Base-by-base conservation (phyloP, 1,284 basidiomycete species). In the Athelia psychrophila region DNA sequence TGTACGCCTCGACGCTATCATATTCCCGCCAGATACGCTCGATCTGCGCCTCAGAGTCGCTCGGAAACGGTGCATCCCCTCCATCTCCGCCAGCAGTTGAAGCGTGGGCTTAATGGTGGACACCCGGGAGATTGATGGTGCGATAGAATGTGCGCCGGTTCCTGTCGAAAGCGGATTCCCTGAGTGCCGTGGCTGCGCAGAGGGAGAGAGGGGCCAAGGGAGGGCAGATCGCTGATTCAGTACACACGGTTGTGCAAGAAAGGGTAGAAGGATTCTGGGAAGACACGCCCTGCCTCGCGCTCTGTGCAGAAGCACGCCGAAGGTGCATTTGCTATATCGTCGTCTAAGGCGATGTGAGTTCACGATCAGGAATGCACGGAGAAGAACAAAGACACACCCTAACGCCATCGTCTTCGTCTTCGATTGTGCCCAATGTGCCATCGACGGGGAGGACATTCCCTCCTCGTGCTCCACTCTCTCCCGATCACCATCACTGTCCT, bases 191-290 rank as follows among this genome's bases (percentile, higher is more conserved):
- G n/a, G n/a, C 0, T 62, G 49, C 16, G 66, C 50, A 18, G 64
- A 57, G 2, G 71, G 61, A 13, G 72, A 64, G 57, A 79, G 1
- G 78, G 71, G 5, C 73, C 68, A 1, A 72, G 66, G 9, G 74
- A 61, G 2, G 83, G 73, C 13, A 85, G 75, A 57, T 93, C 88
- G 65, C 90, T 90, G 56, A 93, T 76, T 2, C 91, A 86, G 0
- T 86, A 80, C 46, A 93, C 80, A 59, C 97, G 98, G 56, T 91
- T 91, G 67, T 96, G 91, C 20, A 99, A 76, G 68, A 96, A 98
- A 4, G 92, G 89, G 69, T 97, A 97, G 67, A 98, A 98, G 35
- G 84, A 85, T 60, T 95, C 90, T 0, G 96, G 95, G 58, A 99
- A 93, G 33, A 94, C 86, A 35, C 12, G 10, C 12, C 33, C 33